Evolutionary conservation across 2,329 filamentous ascomycete species (phyloP), one percentile per base, ranked within the genome.

Genomic region (Colletotrichum graminicola): DNA sequence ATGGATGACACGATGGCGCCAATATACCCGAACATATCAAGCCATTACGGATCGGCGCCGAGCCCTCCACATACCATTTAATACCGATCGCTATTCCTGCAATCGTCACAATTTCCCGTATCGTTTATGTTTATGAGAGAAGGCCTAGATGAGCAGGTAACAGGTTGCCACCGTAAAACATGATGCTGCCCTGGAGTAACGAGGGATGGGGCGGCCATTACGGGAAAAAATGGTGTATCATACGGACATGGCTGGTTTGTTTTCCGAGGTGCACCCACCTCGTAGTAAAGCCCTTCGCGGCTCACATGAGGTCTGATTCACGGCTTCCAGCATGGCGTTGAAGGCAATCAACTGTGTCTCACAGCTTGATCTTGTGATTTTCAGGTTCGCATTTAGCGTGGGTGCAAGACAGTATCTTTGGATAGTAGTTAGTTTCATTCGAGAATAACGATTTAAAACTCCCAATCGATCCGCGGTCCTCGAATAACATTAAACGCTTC

Each of bases 11-110:
- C 41, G 34, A 71, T 56, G 66, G 66, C 57, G 67, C 61, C 56
- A 71, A 49, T 61, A 71, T 76, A 73, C 72, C 51, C 56, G 59
- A 73, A 65, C 57, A 71, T 68, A 61, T 54, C 41, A 63, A 51
- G 67, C 65, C 60, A 64, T 71, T 73, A 64, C 62, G 74, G 74
- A 76, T 73, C 52, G 74, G 71, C 65, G 74, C 71, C 75, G 63
- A 74, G 74, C 73, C 69, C 74, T 54, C 60, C 56, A 64, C 36
- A 39, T 62, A 57, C 45, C 36, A 63, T 43, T 29, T 74, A 73
- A 71, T 73, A 47, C 45, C 59, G 60, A 72, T 73, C 55, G 49
- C 54, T 39, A 55, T 52, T 51, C 21, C n/a, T 14, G 47, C 52
- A 47, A 16, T n/a, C 29, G 45, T 49, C 49, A 39, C 59, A 23